Conservation (phyloP, 2,329 filamentous ascomycete species). For the Venturia oleaginea region DNA sequence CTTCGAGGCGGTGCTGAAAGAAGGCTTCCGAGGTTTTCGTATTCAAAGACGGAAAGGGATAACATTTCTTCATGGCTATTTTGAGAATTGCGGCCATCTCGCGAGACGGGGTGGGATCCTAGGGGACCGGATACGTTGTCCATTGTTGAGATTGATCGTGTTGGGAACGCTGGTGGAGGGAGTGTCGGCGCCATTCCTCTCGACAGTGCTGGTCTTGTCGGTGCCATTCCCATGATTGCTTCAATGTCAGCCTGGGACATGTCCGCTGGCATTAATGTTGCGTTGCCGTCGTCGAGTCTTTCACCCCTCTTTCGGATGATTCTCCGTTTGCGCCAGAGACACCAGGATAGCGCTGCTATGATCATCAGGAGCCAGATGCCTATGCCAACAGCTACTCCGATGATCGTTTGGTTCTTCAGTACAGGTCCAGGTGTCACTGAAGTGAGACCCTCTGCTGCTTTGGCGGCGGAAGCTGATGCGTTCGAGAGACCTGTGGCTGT, state of each 20-base stretch:
- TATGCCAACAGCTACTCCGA: neutral
- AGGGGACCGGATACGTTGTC: neutral
- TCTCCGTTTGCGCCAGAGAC: constrained; percentile 4
- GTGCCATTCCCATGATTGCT: neutral
- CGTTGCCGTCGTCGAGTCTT: neutral
- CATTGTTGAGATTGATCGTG: neutral
- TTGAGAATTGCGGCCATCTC: neutral
- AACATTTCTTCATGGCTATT: neutral
- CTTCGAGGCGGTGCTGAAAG: neutral
- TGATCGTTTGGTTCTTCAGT: neutral
- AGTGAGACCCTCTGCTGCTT: neutral
- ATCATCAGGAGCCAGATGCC: neutral
- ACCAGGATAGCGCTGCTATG: neutral
- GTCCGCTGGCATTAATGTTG: neutral
- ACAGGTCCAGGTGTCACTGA: neutral
- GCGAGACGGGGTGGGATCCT: neutral
- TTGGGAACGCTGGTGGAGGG: neutral
- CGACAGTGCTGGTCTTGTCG: neutral
- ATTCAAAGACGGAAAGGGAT: neutral
- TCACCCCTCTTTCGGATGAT: neutral
- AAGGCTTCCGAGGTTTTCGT: neutral
- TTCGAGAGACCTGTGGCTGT: neutral
- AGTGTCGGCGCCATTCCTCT: neutral
- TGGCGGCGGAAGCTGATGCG: neutral
- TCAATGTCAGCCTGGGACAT: neutral